These are phyloP conservation scores for Dictyostelium purpureum DNA, from an alignment of 78 protist species.

Conservation along the genomic window DNA sequence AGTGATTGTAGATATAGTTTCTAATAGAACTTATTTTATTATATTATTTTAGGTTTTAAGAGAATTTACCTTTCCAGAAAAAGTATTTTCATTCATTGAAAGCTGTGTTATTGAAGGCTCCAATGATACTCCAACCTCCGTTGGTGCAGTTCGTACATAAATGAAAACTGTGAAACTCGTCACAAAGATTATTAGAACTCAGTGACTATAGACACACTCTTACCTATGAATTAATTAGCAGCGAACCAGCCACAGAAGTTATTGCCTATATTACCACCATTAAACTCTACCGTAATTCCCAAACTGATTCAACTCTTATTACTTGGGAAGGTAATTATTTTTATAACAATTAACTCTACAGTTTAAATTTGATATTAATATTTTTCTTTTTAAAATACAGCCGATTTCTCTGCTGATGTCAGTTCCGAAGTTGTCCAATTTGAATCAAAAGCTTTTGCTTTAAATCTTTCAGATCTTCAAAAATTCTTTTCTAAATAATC, in stretches of 20 bases:
- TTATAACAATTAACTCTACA: not conserved
- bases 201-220: slow-evolving; percentile 5
- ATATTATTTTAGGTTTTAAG: too few species aligned
- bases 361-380: not conserved
- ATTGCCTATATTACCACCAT: slow-evolving; percentile 8
- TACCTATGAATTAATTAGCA: slow-evolving; percentile 25
- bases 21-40: too few species aligned
- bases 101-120: slow-evolving; percentile 9
- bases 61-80: slow-evolving; percentile 15
- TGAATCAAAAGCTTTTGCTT: slow-evolving; percentile 9
- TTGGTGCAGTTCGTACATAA: slow-evolving; percentile 39
- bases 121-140: slow-evolving; percentile 7
- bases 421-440: not conserved
- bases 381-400: not conserved
- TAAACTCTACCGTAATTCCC: slow-evolving; percentile 17
- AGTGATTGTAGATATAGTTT: too few species aligned
- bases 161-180: slow-evolving; percentile 46
- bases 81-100: slow-evolving; percentile 18
- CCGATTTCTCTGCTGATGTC: slow-evolving; percentile 39
- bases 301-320: slow-evolving; percentile 5
- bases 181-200: slow-evolving; percentile 58
- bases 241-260: slow-evolving; percentile 4
- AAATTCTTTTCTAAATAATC: slow-evolving; percentile 25
- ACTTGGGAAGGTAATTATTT: slow-evolving; percentile 17
- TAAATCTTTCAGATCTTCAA: slow-evolving; percentile 39